Conservation (phyloP, 129 eudicot species). For the Pulicaria dysenterica region DNA sequence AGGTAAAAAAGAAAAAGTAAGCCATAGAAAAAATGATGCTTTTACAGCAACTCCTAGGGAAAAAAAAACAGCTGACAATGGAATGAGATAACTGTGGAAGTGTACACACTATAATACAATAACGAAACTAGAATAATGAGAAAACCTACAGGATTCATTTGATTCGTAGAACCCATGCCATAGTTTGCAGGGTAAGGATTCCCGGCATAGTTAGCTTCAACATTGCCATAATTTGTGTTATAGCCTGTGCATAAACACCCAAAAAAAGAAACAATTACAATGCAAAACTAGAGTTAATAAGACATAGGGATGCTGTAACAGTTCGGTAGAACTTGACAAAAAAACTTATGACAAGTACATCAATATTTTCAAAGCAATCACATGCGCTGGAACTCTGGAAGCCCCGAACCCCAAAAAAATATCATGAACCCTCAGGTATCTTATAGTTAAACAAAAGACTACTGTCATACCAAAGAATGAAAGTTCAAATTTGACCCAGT, state of each 20-base stretch:
- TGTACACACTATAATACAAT: constrained; percentile 1
- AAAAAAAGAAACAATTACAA: neutral
- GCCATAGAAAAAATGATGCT: constrained; percentile 5
- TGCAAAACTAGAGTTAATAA: neutral
- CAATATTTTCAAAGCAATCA: neutral
- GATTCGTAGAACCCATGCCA: constrained; percentile 52
- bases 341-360: neutral
- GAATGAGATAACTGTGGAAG: neutral
- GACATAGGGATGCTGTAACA: neutral
- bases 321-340: neutral
- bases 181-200: constrained; percentile 77
- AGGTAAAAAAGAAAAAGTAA: constrained; percentile 2
- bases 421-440: neutral
- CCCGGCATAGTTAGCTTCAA: constrained; percentile 66
- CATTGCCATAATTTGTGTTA: constrained; percentile 64
- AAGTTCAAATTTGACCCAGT: too few relatives aligned
- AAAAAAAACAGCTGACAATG: neutral
- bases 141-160: constrained; percentile 57
- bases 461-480: neutral
- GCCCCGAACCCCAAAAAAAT: neutral
- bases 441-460: neutral
- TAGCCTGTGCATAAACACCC: constrained; percentile 44
- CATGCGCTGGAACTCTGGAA: neutral
- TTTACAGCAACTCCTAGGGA: neutral
- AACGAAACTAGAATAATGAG: neutral